Evolutionary conservation across 306 rosid species (phyloP).

Genomic region (Glycine latifolia): DNA sequence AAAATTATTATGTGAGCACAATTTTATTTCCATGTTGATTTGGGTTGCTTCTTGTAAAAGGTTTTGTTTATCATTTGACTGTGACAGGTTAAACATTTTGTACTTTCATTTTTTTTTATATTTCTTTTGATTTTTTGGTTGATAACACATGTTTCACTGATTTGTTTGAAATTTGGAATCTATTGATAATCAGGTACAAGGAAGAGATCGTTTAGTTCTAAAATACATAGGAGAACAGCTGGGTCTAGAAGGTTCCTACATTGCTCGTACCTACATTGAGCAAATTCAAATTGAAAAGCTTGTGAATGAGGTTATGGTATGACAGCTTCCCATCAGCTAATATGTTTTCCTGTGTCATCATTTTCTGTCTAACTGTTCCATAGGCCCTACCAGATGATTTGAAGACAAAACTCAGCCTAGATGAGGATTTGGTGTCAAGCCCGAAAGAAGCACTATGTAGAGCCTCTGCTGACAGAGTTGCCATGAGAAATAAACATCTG

Average conservation of each 20-base stretch:
- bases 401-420: constrained; percentile 90
- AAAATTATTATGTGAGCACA: neutral
- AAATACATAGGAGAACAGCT: constrained; percentile 75
- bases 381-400: constrained; percentile 99
- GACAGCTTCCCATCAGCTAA: constrained; percentile 44
- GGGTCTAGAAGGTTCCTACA: constrained; percentile 92
- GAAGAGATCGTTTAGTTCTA: constrained; percentile 83
- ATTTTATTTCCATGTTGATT: constrained; percentile 13
- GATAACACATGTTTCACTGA: constrained; percentile 21
- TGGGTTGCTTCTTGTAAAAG: constrained; percentile 15
- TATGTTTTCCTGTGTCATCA: constrained; percentile 27
- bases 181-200: constrained; percentile 77
- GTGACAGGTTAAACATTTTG: constrained; percentile 15
- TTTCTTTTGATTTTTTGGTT: constrained; percentile 14
- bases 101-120: neutral
- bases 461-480: constrained; percentile 87
- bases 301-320: constrained; percentile 96
- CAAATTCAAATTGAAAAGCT: constrained; percentile 99
- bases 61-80: constrained; percentile 25
- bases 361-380: constrained; percentile 50
- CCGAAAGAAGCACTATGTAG: constrained; percentile 93
- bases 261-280: constrained; percentile 97
- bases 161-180: constrained; percentile 36
- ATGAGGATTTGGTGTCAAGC: constrained; percentile 94
- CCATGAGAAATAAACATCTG: constrained; percentile 78